Evolutionary conservation across 805 yeast genomes (phyloP).

Genomic region (Ogataea philodendri): DNA sequence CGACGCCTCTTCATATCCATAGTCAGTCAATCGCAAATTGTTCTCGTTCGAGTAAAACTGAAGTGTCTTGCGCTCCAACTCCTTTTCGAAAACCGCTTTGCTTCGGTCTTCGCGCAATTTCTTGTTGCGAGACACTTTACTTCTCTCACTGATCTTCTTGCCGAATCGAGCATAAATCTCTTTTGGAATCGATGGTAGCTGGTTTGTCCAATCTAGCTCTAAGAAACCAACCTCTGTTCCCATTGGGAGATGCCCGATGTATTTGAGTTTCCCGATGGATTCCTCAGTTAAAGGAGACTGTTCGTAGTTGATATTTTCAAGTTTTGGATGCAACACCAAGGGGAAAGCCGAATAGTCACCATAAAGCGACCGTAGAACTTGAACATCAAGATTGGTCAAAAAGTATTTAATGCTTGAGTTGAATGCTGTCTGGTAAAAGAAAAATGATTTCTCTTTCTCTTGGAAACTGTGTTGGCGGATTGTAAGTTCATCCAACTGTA

Average conservation of each 20-base stretch:
- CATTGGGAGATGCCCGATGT: constrained; percentile 74
- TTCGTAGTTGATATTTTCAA: constrained; percentile 71
- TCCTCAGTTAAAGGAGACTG: constrained; percentile 52
- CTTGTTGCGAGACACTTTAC: constrained; percentile 48
- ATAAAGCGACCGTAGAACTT: constrained; percentile 62
- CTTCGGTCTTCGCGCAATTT: constrained; percentile 60
- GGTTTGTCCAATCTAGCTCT: constrained; percentile 75
- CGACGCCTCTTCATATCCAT: constrained; percentile 37
- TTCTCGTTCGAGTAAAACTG: constrained; percentile 63
- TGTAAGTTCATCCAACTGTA: constrained; percentile 19
- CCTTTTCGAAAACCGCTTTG: constrained; percentile 51
- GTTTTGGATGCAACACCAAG: constrained; percentile 50
- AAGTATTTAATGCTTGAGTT: constrained; percentile 64
- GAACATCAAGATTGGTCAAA: constrained; percentile 76
- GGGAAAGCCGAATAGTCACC: constrained; percentile 70
- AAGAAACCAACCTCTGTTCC: constrained; percentile 83
- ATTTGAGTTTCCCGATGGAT: constrained; percentile 60
- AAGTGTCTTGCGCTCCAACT: constrained; percentile 55
- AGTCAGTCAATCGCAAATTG: constrained; percentile 35
- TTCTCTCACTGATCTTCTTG: constrained; percentile 56
- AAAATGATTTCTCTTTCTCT: constrained; percentile 47
- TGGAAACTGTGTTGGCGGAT: constrained; percentile 19
- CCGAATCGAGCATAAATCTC: constrained; percentile 47
- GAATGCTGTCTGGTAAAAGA: constrained; percentile 70
- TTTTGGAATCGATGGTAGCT: constrained; percentile 35